These are phyloP conservation scores for Geosmithia flava DNA, from an alignment of 2,329 filamentous ascomycete species.

Conservation along the genomic window DNA sequence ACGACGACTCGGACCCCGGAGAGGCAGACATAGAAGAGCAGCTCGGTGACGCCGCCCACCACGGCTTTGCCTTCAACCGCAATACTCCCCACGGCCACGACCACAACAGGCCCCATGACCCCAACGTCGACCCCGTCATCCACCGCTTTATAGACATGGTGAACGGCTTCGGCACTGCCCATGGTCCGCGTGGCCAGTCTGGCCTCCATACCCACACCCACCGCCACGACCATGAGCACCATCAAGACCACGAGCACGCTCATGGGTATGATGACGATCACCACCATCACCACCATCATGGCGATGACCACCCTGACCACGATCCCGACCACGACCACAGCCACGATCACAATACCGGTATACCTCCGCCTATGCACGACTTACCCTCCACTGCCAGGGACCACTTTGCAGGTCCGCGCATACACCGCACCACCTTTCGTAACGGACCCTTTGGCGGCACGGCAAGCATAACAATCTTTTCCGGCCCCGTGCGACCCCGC, in stretches of 20 bases:
- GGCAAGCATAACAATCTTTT: conserved; percentile 36
- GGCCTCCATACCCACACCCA: background rate
- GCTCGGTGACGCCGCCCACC: conserved; percentile 19
- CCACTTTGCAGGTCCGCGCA: conserved; percentile 11
- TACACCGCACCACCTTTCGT: conserved; percentile 25
- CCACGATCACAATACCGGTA: background rate
- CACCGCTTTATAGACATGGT: conserved; percentile 32
- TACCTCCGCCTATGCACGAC: background rate
- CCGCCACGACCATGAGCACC: conserved; percentile 1
- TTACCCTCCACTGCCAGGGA: background rate
- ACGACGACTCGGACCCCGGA: conserved; percentile 42
- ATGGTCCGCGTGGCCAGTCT: background rate
- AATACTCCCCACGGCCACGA: conserved; percentile 15
- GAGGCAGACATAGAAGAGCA: conserved; percentile 46
- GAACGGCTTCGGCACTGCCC: conserved; percentile 16
- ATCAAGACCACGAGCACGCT: background rate
- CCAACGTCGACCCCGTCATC: conserved; percentile 22
- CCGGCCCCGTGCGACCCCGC: conserved; percentile 16
- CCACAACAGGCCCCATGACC: conserved; percentile 13
- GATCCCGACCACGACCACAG: conserved; percentile 1
- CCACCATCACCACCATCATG: conserved; percentile 1
- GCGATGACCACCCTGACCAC: conserved; percentile 3
- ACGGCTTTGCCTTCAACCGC: conserved; percentile 26
- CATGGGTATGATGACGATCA: background rate
- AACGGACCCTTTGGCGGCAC: conserved; percentile 23